These are phyloP conservation scores for Dactylellina leptospora DNA, from an alignment of 2,329 filamentous ascomycete species.

Conservation along the genomic window DNA sequence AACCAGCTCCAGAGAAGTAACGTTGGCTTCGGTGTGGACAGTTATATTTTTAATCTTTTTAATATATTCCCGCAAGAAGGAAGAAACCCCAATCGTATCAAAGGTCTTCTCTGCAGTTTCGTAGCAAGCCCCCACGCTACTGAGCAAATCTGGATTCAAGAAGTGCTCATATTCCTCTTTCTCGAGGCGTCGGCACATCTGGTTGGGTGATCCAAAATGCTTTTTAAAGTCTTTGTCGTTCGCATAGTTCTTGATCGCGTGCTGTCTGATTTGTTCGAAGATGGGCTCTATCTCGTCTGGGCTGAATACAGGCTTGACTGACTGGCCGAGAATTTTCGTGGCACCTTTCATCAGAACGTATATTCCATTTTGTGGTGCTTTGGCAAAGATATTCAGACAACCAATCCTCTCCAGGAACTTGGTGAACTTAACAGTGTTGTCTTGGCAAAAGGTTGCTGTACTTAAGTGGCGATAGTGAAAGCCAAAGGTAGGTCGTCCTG, in stretches of 20 bases:
- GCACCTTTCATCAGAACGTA: conserved; percentile 27
- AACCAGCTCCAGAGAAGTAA: conserved; percentile 12
- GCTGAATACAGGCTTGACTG: conserved; percentile 21
- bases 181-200: conserved; percentile 28
- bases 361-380: conserved; percentile 23
- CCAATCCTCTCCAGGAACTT: conserved; percentile 28
- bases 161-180: conserved; percentile 22
- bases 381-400: conserved; percentile 29
- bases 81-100: conserved; percentile 27
- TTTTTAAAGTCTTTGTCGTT: conserved; percentile 29
- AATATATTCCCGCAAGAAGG: conserved; percentile 24
- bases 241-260: conserved; percentile 25
- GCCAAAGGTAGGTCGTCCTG: conserved; percentile 29
- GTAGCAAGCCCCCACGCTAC: conserved; percentile 18
- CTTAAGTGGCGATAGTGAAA: conserved; percentile 35
- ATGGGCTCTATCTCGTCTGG: conserved; percentile 23
- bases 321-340: conserved; percentile 3
- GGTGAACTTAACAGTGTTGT: conserved; percentile 36
- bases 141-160: conserved; percentile 3
- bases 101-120: conserved; percentile 36
- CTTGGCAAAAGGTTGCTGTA: conserved; percentile 26
- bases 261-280: conserved; percentile 26
- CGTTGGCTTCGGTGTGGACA: conserved; percentile 23
- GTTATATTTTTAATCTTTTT: conserved; percentile 30
- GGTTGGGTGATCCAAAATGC: conserved; percentile 22